phyloP scores from a whole-genome alignment of 345 rosid species.

The Hibiscus trionum region DNA sequence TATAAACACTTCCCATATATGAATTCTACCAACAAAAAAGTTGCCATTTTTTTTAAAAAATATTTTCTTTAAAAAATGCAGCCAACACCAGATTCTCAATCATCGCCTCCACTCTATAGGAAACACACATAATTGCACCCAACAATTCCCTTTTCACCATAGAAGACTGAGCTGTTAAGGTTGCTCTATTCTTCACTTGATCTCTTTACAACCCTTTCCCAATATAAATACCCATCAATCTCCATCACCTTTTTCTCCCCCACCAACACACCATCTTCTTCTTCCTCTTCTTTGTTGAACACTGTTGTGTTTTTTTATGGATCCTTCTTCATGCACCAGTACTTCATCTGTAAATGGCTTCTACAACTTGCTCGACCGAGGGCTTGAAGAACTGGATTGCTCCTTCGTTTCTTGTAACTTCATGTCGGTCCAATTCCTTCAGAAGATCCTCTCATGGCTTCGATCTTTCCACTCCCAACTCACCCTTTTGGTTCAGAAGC shows the following conservation, averaged over 20 bases:
- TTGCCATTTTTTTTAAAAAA: neutral
- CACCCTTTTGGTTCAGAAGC: slow-evolving; percentile 45
- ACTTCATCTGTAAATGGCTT: slow-evolving; percentile 39
- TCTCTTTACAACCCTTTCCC: neutral
- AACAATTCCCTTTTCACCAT: slow-evolving; percentile 21
- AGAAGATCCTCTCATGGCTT: slow-evolving; percentile 32
- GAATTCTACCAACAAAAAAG: neutral
- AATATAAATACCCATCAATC: slow-evolving; percentile 33
- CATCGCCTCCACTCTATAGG: slow-evolving; percentile 46
- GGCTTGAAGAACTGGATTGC: slow-evolving; percentile 42
- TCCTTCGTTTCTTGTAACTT: slow-evolving; percentile 26
- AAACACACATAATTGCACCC: slow-evolving; percentile 52
- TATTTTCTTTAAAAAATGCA: slow-evolving; percentile 12
- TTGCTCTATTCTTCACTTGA: neutral
- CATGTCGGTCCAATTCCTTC: slow-evolving; percentile 47
- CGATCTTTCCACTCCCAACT: slow-evolving; percentile 44
- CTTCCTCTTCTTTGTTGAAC: no score
- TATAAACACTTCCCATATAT: neutral
- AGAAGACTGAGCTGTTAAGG: slow-evolving; percentile 23
- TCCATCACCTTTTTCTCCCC: slow-evolving; percentile 31
- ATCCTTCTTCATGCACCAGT: slow-evolving; percentile 29
- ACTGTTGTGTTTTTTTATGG: slow-evolving; percentile 21
- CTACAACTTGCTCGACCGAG: slow-evolving; percentile 33
- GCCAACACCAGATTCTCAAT: slow-evolving; percentile 36
- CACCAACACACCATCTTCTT: neutral